Evolutionary conservation across 768 basidiomycete species (phyloP).

Genomic region (Rhizopogon rudus): DNA sequence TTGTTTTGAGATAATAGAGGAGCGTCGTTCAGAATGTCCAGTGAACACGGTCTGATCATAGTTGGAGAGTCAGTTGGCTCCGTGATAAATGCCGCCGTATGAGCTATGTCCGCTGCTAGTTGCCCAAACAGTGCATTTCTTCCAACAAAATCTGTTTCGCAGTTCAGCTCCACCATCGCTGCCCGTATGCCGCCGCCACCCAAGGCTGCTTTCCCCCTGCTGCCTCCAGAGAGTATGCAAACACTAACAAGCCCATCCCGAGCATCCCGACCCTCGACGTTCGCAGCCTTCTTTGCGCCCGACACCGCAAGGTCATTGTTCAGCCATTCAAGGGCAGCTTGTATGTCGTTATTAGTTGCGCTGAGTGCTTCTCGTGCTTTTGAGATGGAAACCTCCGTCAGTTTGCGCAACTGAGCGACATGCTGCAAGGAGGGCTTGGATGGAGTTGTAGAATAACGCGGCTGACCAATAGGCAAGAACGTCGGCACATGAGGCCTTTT

Average conservation of each 20-base stretch:
- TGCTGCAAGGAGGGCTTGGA: slow-evolving; percentile 67
- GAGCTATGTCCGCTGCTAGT: slow-evolving; percentile 75
- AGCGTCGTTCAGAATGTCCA: slow-evolving; percentile 53
- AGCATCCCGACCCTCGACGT: slow-evolving; percentile 70
- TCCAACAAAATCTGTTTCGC: slow-evolving; percentile 96
- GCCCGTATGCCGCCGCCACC: slow-evolving; percentile 56
- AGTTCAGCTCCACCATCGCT: slow-evolving; percentile 88
- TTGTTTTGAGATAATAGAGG: slow-evolving; percentile 54
- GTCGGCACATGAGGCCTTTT: not conserved
- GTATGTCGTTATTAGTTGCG: slow-evolving; percentile 67
- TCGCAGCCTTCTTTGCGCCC: slow-evolving; percentile 78
- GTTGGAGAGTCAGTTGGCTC: slow-evolving; percentile 34
- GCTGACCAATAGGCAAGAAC: not conserved
- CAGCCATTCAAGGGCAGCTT: slow-evolving; percentile 77
- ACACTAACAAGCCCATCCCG: slow-evolving; percentile 77
- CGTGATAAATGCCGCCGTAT: slow-evolving; percentile 72
- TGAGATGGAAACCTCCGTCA: slow-evolving; percentile 73
- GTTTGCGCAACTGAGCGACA: slow-evolving; percentile 81
- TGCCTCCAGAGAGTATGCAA: slow-evolving; percentile 66
- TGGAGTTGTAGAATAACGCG: slow-evolving; percentile 46
- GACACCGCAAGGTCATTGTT: slow-evolving; percentile 64
- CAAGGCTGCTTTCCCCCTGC: slow-evolving; percentile 29
- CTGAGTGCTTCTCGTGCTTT: slow-evolving; percentile 87
- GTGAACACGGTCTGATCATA: slow-evolving; percentile 44
- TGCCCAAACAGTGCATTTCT: slow-evolving; percentile 77